These are phyloP conservation scores for Plasmodium sp. DNA, from an alignment of 169 alveolate genomes.

Conservation along the genomic window DNA sequence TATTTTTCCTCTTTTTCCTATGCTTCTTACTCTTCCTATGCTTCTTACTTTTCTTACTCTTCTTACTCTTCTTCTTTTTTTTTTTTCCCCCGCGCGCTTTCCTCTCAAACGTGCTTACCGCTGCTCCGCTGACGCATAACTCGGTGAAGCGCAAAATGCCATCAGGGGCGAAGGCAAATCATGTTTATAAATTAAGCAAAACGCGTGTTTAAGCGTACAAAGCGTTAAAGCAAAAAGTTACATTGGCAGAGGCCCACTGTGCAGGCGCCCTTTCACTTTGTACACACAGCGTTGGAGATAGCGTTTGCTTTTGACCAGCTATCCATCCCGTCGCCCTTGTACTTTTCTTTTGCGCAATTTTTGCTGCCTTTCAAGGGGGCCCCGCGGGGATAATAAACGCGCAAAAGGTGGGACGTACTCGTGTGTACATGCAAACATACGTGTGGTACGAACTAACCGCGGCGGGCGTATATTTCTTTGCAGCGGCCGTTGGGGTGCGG, in stretches of 20 bases:
- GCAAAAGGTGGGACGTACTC: not conserved
- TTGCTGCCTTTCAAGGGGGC: not conserved
- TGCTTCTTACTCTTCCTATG: not conserved
- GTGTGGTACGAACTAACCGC: not conserved
- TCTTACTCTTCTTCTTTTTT: not conserved
- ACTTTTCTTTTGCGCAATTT: not conserved
- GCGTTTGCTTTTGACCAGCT: not conserved
- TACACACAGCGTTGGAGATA: not conserved
- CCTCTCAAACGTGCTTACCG: not conserved
- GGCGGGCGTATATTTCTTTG: not conserved
- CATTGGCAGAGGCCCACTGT: not conserved
- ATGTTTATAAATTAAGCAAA: not conserved
- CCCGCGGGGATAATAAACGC: not conserved
- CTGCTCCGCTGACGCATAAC: slow-evolving; percentile 3
- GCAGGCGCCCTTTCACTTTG: not conserved
- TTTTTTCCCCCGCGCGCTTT: not conserved
- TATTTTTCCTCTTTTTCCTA: not conserved
- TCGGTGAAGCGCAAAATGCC: not conserved
- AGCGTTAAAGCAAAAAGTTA: not conserved
- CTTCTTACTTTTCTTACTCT: not conserved
- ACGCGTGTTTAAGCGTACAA: not conserved
- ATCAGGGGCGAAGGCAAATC: not conserved
- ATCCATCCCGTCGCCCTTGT: not conserved
- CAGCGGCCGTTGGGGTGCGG: not conserved
- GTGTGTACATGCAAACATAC: not conserved